Percentiles rank a stretch among this genome's conserved stretches.
These are phyloP conservation scores for Chlorella ohadii DNA, from an alignment of 139 green algal species.

Conservation along the genomic window DNA sequence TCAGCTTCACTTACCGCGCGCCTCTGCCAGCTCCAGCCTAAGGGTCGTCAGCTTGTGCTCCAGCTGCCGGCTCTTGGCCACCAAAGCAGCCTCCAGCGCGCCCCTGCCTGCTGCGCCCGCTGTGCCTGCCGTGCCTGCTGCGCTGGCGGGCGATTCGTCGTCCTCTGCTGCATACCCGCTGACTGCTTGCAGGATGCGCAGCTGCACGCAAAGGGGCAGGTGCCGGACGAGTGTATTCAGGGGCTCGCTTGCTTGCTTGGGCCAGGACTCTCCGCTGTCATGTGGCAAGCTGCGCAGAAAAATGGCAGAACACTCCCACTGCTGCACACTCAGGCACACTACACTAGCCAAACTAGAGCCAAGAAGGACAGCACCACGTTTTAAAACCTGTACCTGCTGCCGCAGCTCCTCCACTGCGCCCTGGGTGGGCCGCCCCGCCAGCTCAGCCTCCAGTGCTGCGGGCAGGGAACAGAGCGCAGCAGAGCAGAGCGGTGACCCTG, in stretches of 20 bases:
- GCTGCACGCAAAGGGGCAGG: no score
- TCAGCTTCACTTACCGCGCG: conserved; percentile 26
- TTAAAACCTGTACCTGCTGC: no score
- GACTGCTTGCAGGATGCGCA: conserved; percentile 70
- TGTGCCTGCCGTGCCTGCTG: not conserved
- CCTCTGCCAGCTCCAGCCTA: conserved; percentile 58
- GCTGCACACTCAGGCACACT: no score
- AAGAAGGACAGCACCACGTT: no score
- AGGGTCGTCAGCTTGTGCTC: conserved; percentile 92
- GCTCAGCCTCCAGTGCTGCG: conserved; percentile 54
- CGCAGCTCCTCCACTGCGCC: conserved; percentile 77
- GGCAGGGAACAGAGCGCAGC: no score
- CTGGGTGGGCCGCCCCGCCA: conserved; percentile 48
- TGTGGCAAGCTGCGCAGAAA: no score
- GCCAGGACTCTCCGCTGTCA: no score
- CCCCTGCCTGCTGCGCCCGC: not conserved
- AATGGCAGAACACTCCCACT: no score
- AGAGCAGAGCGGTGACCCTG: no score
- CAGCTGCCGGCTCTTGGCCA: conserved; percentile 86
- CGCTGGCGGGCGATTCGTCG: conserved; percentile 29
- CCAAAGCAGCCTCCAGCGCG: conserved; percentile 78
- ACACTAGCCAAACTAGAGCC: no score
- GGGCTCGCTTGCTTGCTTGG: no score
- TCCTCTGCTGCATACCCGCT: conserved; percentile 42
- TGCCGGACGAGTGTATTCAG: no score